phyloP scores from a whole-genome alignment of 768 basidiomycete species.

The Tulasnella sp. region DNA sequence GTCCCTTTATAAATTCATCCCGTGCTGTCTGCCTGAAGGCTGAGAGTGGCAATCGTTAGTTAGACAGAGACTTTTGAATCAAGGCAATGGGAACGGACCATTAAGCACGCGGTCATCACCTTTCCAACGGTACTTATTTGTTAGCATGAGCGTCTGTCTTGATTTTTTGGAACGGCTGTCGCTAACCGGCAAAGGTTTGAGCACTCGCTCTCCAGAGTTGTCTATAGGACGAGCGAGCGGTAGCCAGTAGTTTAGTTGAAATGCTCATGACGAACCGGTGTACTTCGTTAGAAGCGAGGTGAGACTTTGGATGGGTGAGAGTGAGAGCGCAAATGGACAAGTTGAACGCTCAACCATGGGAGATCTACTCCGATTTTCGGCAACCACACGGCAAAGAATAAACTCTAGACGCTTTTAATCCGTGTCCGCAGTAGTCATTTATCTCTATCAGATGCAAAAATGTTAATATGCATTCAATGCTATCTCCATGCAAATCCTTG shows the following conservation, averaged over 20 bases:
- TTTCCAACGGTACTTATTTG: conserved; percentile 21
- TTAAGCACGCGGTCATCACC: conserved; percentile 37
- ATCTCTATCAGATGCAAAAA: too few relatives aligned
- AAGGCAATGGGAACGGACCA: background rate
- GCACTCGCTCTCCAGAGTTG: conserved; percentile 55
- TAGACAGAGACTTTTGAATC: background rate
- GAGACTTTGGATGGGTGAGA: too few relatives aligned
- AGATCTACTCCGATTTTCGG: too few relatives aligned
- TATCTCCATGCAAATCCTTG: too few relatives aligned
- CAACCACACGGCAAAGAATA: too few relatives aligned
- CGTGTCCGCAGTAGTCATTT: too few relatives aligned
- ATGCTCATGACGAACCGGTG: conserved; percentile 23
- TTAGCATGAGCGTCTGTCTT: conserved; percentile 15
- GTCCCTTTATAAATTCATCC: conserved; percentile 38
- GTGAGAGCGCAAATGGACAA: too few relatives aligned
- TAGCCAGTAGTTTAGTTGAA: conserved; percentile 44
- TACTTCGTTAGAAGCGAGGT: too few relatives aligned
- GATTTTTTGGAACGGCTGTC: too few relatives aligned
- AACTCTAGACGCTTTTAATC: too few relatives aligned
- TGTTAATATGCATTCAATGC: too few relatives aligned
- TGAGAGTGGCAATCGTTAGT: conserved; percentile 23
- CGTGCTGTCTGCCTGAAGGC: conserved; percentile 68
- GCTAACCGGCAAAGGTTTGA: conserved; percentile 51
- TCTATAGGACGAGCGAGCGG: conserved; percentile 66
- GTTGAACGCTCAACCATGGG: too few relatives aligned